These are phyloP conservation scores for Boletus sp. DNA, from an alignment of 768 basidiomycete genomes.

Conservation along the genomic window DNA sequence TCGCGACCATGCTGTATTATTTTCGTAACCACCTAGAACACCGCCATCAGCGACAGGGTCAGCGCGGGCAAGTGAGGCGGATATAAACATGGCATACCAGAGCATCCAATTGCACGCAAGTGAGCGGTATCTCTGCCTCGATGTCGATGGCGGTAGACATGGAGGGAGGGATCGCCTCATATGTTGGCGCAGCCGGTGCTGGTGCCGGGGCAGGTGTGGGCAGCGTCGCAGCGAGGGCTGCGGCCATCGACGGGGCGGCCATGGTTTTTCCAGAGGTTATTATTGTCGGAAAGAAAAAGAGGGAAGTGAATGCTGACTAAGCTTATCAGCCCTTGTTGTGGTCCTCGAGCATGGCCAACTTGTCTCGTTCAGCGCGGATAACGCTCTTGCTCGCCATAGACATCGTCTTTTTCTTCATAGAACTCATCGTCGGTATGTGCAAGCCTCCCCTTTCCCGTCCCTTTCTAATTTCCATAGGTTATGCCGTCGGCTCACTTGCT, in stretches of 20 bases:
- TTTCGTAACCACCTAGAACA: slow-evolving; percentile 78
- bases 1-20: slow-evolving; percentile 92
- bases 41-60: slow-evolving; percentile 14
- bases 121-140: slow-evolving; percentile 83
- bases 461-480: slow-evolving; percentile 49
- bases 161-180: slow-evolving; percentile 87
- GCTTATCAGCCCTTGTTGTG: not conserved
- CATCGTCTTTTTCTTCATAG: slow-evolving; percentile 80
- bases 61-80: not conserved
- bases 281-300: not conserved
- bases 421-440: slow-evolving; percentile 69
- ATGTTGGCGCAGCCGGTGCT: slow-evolving; percentile 59
- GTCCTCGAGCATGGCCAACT: slow-evolving; percentile 27
- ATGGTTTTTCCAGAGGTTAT: slow-evolving; percentile 29
- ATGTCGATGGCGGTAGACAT: slow-evolving; percentile 94
- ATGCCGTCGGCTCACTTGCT: slow-evolving; percentile 93
- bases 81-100: slow-evolving; percentile 52
- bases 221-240: slow-evolving; percentile 81
- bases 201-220: slow-evolving; percentile 60
- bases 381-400: slow-evolving; percentile 80
- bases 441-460: slow-evolving; percentile 8
- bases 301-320: slow-evolving; percentile 19
- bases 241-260: slow-evolving; percentile 86
- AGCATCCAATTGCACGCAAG: slow-evolving; percentile 78
- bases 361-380: slow-evolving; percentile 72